Conservation (phyloP, 2,329 filamentous ascomycete species). For the Colletotrichum cuscutae region DNA sequence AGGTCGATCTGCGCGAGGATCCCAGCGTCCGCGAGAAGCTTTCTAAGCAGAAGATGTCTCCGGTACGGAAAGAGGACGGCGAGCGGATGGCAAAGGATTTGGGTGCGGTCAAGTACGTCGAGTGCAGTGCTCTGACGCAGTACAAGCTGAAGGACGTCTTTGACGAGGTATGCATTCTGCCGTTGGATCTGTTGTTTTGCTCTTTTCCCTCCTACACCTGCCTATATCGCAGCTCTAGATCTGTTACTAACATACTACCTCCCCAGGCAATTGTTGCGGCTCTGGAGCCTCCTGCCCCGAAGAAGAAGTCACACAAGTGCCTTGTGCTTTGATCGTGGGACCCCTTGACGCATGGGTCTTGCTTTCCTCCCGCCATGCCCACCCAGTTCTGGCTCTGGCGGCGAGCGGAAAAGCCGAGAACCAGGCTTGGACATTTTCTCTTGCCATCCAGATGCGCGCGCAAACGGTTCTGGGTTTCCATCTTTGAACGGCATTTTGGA, state of each 20-base stretch:
- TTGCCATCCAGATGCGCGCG: slow-evolving; percentile 31
- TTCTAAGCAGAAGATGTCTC: slow-evolving; percentile 94
- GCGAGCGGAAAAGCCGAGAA: slow-evolving; percentile 33
- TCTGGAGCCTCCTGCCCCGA: slow-evolving; percentile 85
- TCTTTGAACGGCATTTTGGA: slow-evolving; percentile 33
- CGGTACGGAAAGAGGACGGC: slow-evolving; percentile 91
- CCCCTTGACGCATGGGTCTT: slow-evolving; percentile 13
- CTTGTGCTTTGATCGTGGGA: slow-evolving; percentile 66
- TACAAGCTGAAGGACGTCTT: slow-evolving; percentile 99
- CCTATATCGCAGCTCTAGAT: slow-evolving; percentile 12
- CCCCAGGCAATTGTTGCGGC: slow-evolving; percentile 92
- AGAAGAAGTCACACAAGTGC: slow-evolving; percentile 80
- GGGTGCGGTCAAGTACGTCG: slow-evolving; percentile 98
- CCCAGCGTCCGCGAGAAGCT: slow-evolving; percentile 89
- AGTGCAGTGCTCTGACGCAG: slow-evolving; percentile 97
- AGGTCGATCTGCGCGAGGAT: slow-evolving; percentile 95
- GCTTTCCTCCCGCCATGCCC: slow-evolving; percentile 25
- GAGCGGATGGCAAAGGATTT: slow-evolving; percentile 97
- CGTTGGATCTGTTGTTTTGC: not conserved
- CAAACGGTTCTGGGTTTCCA: slow-evolving; percentile 26
- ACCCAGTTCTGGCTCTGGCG: slow-evolving; percentile 24
- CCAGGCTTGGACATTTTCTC: slow-evolving; percentile 31
- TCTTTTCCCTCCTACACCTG: not conserved
- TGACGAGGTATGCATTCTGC: slow-evolving; percentile 79
- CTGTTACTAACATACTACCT: slow-evolving; percentile 28